Evolutionary conservation across 805 yeast species (phyloP), one percentile per base, ranked within the genome.

Genomic region (Candida loeiensis): DNA sequence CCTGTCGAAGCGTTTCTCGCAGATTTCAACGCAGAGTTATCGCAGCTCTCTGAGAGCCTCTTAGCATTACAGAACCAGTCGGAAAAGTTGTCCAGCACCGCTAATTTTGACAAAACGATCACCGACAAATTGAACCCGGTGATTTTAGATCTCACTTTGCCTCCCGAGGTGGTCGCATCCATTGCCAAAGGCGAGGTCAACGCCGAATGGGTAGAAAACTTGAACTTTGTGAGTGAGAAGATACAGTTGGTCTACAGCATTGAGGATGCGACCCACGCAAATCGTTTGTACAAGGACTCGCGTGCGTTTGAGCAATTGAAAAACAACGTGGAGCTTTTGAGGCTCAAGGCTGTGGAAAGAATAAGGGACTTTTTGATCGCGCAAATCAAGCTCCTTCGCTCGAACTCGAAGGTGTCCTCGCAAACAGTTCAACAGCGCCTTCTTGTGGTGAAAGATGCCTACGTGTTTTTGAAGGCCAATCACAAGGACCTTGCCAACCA

Each of bases 351-450:
- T 1, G 59, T 86, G 2, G 96, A 90, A 55, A 71, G 95, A 40
- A 77, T 86, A 2, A 74, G 95, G 45, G 84, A 82, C 55, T 82
- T 64, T 53, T 61, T 89, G 21, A 77, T 87, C 2, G 49, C 61
- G 5, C 77, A 80, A 46, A 82, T 93, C 41, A 82, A 85, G 47
- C 53, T 59, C n/a, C 60, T 93, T 16, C 70, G 98, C 40, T 70
- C 64, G 1, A 39, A 68, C n/a, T 73, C 76, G 2, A 78, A 81
- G 13, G 63, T 71, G 0, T 77, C 91, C 8, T 82, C 95, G 0
- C 96, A 88, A 54, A 69, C 71, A 1, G 68, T 90, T 11, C 98
- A 93, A 59, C 70, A 72, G 26, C 74, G 76, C 21, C 60, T 93
- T 37, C 57, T 87, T 3, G 68, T 71, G 30, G 79, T 80, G n/a